Conservation (phyloP, 129 eudicot genomes). For the Kitagawia praeruptora region DNA sequence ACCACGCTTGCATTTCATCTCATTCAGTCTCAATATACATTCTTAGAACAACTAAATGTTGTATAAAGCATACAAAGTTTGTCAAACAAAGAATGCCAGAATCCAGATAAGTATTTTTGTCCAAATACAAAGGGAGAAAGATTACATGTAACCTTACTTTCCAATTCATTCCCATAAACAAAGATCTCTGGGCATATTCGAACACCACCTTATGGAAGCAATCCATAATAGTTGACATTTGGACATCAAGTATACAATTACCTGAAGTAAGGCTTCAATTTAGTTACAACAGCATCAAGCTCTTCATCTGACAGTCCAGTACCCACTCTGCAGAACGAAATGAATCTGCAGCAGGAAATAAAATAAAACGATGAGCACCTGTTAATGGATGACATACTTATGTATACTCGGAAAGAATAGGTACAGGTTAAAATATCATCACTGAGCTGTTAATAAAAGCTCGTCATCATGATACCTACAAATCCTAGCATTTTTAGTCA, state of each 20-base stretch:
- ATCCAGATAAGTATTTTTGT: not conserved
- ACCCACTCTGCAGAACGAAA: slow-evolving; percentile 98
- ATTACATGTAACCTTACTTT: not conserved
- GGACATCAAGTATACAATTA: slow-evolving; percentile 14
- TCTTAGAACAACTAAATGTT: not conserved
- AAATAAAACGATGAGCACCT: slow-evolving; percentile 15
- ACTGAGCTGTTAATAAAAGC: not conserved
- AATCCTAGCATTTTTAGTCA: not conserved
- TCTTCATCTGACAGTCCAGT: slow-evolving; percentile 97
- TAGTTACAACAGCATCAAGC: slow-evolving; percentile 72
- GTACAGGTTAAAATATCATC: not conserved
- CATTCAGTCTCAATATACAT: not conserved
- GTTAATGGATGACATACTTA: not conserved
- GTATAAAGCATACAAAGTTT: not conserved
- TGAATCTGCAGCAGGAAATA: slow-evolving; percentile 53
- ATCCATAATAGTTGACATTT: not conserved
- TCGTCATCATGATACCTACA: not conserved
- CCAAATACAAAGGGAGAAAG: not conserved
- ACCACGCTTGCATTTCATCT: not conserved
- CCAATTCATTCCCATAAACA: not conserved
- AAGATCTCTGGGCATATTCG: not conserved
- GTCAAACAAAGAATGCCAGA: not conserved
- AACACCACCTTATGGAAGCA: not conserved
- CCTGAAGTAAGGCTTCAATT: slow-evolving; percentile 87
- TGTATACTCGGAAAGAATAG: not conserved